phyloP scores from a whole-genome alignment of 306 rosid species.

The Astragalus glycyphyllos region DNA sequence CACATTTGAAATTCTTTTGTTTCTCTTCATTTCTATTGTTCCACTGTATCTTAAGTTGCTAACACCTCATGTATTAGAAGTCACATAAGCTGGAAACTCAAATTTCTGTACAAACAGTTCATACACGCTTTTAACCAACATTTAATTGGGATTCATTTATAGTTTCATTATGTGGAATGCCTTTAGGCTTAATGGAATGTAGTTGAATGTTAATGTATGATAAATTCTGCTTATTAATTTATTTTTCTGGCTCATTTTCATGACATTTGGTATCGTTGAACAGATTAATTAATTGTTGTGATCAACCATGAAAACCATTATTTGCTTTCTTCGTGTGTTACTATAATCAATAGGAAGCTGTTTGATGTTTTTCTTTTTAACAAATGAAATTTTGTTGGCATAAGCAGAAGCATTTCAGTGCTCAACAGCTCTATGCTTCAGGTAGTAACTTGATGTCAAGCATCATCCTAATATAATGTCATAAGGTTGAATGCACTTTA shows the following conservation, averaged over 20 bases:
- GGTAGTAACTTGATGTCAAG: conserved; percentile 3
- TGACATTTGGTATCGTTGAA: conserved; percentile 2
- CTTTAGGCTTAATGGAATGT: conserved; percentile 31
- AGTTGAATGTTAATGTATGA: conserved; percentile 3
- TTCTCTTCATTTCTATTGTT: conserved; percentile 26
- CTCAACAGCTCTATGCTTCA: conserved; percentile 10
- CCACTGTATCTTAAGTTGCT: conserved; percentile 37
- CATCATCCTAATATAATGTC: conserved; percentile 5
- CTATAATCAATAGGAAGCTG: conserved; percentile 7
- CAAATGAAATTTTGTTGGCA: not conserved
- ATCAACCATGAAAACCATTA: conserved; percentile 14
- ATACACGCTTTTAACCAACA: conserved; percentile 42
- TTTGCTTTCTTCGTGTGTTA: conserved; percentile 27
- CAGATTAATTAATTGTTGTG: conserved; percentile 28
- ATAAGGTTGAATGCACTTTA: not conserved
- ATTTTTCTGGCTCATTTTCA: conserved; percentile 16
- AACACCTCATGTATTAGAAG: conserved; percentile 56
- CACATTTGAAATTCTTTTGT: conserved; percentile 47
- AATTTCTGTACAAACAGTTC: conserved; percentile 48
- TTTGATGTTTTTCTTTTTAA: conserved; percentile 15
- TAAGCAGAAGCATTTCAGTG: not conserved
- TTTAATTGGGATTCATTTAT: conserved; percentile 41
- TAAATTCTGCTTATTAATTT: conserved; percentile 20
- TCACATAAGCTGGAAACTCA: conserved; percentile 40
- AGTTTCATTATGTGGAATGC: conserved; percentile 8